These are phyloP conservation scores for Primulina huaijiensis DNA, from an alignment of 257 asterid species.

Conservation along the genomic window DNA sequence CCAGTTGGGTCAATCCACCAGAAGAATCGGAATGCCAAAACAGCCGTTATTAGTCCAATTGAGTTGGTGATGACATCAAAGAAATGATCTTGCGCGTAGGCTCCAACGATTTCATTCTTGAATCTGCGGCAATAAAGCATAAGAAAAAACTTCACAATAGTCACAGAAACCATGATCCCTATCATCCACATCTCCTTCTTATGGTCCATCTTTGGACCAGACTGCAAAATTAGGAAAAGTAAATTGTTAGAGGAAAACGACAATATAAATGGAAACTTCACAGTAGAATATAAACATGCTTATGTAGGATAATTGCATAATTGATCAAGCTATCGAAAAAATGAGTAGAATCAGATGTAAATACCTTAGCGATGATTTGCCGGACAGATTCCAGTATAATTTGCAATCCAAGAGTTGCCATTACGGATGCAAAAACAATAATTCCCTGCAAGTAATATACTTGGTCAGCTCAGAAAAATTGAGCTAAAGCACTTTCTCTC, in stretches of 20 bases:
- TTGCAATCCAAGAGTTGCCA: conserved; percentile 95
- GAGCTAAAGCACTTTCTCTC: neutral
- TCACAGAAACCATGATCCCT: conserved; percentile 40
- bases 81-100: conserved; percentile 40
- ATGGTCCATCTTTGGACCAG: conserved; percentile 17
- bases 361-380: conserved; percentile 68
- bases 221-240: conserved; percentile 12
- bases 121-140: conserved; percentile 49
- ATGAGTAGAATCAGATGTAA: neutral
- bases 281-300: neutral
- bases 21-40: conserved; percentile 40
- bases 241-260: neutral
- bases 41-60: conserved; percentile 39
- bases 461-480: neutral
- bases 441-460: conserved; percentile 59
- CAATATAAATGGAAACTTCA: neutral
- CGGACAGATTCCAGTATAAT: conserved; percentile 75
- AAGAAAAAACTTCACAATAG: conserved; percentile 39
- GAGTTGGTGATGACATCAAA: conserved; percentile 46
- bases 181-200: conserved; percentile 39
- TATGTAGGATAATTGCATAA: neutral
- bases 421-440: conserved; percentile 85
- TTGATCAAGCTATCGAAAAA: neutral
- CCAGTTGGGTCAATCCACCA: conserved; percentile 58
- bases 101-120: conserved; percentile 35